Conservation (phyloP, 495 filamentous ascomycete species). For the Barbatosphaeria neglecta region DNA sequence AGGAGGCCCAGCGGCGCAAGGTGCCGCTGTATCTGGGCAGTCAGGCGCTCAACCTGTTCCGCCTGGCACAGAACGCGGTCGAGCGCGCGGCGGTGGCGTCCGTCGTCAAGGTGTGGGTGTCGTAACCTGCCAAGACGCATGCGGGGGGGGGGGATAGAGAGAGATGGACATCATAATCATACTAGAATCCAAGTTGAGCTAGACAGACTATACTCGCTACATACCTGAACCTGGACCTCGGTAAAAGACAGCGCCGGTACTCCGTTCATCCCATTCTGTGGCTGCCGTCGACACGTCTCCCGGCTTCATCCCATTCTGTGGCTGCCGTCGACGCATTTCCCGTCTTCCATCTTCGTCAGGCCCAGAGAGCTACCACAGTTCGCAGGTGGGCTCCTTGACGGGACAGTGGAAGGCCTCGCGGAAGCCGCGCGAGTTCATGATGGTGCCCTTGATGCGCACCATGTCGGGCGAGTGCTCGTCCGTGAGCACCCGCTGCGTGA, state of each 20-base stretch:
- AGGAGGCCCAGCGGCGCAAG: conserved; percentile 35
- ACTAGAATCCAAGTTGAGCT: too few species aligned
- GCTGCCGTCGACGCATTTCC: too few species aligned
- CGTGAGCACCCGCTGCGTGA: conserved; percentile 42
- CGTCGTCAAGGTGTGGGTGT: conserved; percentile 26
- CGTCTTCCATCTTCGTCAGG: too few species aligned
- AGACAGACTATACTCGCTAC: too few species aligned
- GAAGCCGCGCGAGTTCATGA: conserved; percentile 58
- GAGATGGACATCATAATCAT: too few species aligned
- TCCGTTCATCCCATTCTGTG: too few species aligned
- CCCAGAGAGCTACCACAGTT: conserved; percentile 53
- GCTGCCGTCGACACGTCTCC: too few species aligned
- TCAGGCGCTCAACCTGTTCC: conserved; percentile 25
- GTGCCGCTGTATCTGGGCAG: conserved; percentile 26
- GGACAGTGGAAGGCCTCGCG: conserved; percentile 55
- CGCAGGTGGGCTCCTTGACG: conserved; percentile 52
- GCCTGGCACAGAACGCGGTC: conserved; percentile 12
- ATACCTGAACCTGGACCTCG: too few species aligned
- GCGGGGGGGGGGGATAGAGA: too few species aligned
- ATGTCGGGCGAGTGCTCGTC: conserved; percentile 55
- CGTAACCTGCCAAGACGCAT: too few species aligned
- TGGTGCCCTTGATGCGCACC: conserved; percentile 49
- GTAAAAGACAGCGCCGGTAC: too few species aligned
- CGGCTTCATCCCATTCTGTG: too few species aligned
- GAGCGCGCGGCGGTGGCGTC: conserved; percentile 10